A percentile compares a stretch with the other conserved stretches of the same genome.
Evolutionary conservation across 129 eudicot genomes (phyloP).

Genomic region (Flaveria ramosissima): DNA sequence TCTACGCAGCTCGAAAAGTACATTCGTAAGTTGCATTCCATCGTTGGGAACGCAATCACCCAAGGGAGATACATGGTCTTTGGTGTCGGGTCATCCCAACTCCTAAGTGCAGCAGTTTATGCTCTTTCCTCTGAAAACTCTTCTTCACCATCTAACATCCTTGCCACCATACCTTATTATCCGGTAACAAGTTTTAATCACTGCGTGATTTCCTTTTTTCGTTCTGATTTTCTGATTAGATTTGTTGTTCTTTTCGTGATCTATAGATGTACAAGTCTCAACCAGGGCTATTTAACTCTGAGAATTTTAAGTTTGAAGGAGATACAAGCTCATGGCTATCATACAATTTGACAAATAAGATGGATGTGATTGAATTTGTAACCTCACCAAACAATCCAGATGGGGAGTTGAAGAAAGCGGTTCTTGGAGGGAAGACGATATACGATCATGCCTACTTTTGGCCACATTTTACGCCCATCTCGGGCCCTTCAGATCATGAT

Average conservation of each 20-base stretch:
- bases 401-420: constrained; percentile 46
- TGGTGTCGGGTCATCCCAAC: constrained; percentile 68
- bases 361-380: constrained; percentile 54
- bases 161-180: constrained; percentile 57
- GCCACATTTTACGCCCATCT: constrained; percentile 73
- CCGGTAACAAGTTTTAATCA: constrained; percentile 39
- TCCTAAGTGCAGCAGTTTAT: constrained; percentile 66
- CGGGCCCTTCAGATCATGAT: constrained; percentile 60
- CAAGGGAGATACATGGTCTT: constrained; percentile 52
- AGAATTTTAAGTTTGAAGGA: constrained; percentile 46
- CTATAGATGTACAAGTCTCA: constrained; percentile 43
- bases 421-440: constrained; percentile 47
- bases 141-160: constrained; percentile 45
- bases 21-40: constrained; percentile 56
- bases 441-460: constrained; percentile 66
- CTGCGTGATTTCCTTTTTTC: no score
- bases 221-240: neutral
- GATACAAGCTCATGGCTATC: constrained; percentile 42
- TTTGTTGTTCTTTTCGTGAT: neutral
- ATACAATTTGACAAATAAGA: constrained; percentile 23
- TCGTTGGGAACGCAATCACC: constrained; percentile 63
- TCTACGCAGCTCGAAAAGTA: constrained; percentile 48
- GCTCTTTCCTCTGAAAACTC: constrained; percentile 62
- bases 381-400: constrained; percentile 70
- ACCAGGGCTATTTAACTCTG: constrained; percentile 44